Percentiles rank a stretch among this genome's conserved stretches.
These are phyloP conservation scores for Rhizopogon roseolus DNA, from an alignment of 768 basidiomycete species.

Conservation along the genomic window DNA sequence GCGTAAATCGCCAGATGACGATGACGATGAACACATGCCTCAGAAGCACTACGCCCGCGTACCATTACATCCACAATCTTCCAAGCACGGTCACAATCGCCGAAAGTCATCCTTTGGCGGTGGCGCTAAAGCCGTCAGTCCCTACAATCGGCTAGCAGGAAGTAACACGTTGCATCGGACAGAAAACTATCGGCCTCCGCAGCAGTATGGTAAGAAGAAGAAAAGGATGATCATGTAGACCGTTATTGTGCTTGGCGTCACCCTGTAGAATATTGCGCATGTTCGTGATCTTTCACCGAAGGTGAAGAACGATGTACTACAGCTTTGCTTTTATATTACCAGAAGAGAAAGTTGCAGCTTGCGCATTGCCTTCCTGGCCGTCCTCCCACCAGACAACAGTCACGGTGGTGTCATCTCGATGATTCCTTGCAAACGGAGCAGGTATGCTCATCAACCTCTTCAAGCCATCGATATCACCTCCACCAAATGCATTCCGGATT, in stretches of 20 bases:
- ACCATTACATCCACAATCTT: conserved; percentile 17
- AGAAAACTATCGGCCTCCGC: conserved; percentile 14
- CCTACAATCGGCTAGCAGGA: conserved; percentile 29
- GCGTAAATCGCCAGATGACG: conserved; percentile 34
- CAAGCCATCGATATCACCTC: conserved; percentile 58
- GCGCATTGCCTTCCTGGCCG: conserved; percentile 40
- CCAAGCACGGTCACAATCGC: conserved; percentile 18
- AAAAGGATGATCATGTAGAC: conserved; percentile 32
- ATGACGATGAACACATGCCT: conserved; percentile 19
- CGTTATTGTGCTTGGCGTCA: conserved; percentile 7
- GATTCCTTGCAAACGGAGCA: conserved; percentile 70
- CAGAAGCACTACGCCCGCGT: conserved; percentile 16
- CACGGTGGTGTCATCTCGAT: conserved; percentile 82
- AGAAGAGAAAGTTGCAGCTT: conserved; percentile 26
- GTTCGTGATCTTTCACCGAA: not conserved
- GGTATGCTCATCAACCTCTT: conserved; percentile 74
- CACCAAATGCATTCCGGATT: conserved; percentile 91
- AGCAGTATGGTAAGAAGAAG: conserved; percentile 28
- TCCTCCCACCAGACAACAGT: conserved; percentile 86
- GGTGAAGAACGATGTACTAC: conserved; percentile 21
- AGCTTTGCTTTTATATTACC: conserved; percentile 44
- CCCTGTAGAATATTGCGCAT: not conserved
- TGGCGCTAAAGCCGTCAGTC: conserved; percentile 21
- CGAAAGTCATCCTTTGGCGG: conserved; percentile 27
- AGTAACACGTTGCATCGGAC: conserved; percentile 27